A percentile compares a stretch with the other conserved stretches of the same genome.
Conservation (phyloP, 768 basidiomycete genomes). For the Kwoniella pini region DNA sequence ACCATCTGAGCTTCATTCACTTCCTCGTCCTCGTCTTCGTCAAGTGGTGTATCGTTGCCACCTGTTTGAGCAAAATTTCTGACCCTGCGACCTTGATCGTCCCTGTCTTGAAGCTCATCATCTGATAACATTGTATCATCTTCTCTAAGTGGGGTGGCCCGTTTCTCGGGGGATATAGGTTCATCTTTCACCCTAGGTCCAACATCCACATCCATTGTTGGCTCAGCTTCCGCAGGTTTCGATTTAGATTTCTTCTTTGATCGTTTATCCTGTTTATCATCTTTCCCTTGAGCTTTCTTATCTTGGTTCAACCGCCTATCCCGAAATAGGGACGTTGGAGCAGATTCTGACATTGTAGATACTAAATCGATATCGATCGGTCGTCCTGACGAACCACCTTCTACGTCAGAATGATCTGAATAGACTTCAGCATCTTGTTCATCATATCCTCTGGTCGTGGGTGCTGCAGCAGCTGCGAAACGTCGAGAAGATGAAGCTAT, state of each 20-base stretch:
- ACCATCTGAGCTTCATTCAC: slow-evolving; percentile 48
- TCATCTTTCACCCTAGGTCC: slow-evolving; percentile 33
- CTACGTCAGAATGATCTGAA: slow-evolving; percentile 46
- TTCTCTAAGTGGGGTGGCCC: slow-evolving; percentile 18
- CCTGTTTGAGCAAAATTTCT: slow-evolving; percentile 24
- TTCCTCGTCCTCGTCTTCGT: slow-evolving; percentile 29
- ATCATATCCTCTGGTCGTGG: slow-evolving; percentile 14
- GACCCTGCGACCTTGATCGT: slow-evolving; percentile 40
- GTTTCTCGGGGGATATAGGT: slow-evolving; percentile 44
- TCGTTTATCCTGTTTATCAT: slow-evolving; percentile 19
- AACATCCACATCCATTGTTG: slow-evolving; percentile 25
- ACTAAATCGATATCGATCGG: slow-evolving; percentile 51
- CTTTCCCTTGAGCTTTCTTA: slow-evolving; percentile 28
- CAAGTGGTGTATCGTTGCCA: slow-evolving; percentile 21
- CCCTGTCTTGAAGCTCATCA: slow-evolving; percentile 44
- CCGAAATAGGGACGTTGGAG: slow-evolving; percentile 46
- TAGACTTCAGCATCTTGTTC: slow-evolving; percentile 39
- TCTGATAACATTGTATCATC: slow-evolving; percentile 48
- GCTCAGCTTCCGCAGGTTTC: background rate
- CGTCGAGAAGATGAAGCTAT: slow-evolving; percentile 12
- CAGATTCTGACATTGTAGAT: slow-evolving; percentile 47
- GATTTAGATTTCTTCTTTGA: slow-evolving; percentile 23
- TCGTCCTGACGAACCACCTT: slow-evolving; percentile 10
- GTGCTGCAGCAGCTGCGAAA: slow-evolving; percentile 20
- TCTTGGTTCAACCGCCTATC: slow-evolving; percentile 30